Evolutionary conservation across 2,329 filamentous ascomycete species (phyloP).

Genomic region (Aspergillus pseudonomiae): DNA sequence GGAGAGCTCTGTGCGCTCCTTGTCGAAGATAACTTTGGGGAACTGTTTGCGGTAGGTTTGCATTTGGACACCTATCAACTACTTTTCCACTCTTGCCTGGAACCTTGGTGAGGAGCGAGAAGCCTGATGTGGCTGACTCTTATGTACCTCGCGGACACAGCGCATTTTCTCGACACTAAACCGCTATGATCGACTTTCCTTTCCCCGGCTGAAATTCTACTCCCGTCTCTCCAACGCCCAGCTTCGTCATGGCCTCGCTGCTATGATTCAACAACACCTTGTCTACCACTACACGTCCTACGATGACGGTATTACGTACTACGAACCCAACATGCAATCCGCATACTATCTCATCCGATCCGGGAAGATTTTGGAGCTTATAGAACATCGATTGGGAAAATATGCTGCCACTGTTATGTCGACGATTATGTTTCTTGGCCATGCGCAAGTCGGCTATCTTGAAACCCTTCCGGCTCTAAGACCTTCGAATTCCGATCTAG

Average conservation of each 20-base stretch:
- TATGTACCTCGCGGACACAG: constrained; percentile 49
- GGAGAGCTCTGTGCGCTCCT: constrained; percentile 89
- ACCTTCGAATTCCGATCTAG: constrained; percentile 24
- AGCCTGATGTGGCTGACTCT: constrained; percentile 6
- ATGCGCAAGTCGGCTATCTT: constrained; percentile 61
- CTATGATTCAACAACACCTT: constrained; percentile 87
- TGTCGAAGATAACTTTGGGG: constrained; percentile 85
- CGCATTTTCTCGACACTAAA: constrained; percentile 81
- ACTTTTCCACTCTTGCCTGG: not conserved
- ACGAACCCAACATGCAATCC: constrained; percentile 79
- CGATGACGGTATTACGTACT: constrained; percentile 68
- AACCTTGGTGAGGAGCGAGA: not conserved
- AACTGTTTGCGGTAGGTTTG: constrained; percentile 80
- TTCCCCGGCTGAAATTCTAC: constrained; percentile 69
- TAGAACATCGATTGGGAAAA: constrained; percentile 74
- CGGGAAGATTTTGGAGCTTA: constrained; percentile 77
- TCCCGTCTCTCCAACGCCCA: constrained; percentile 75
- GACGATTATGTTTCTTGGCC: constrained; percentile 74
- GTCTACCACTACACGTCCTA: constrained; percentile 71
- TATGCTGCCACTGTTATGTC: constrained; percentile 74
- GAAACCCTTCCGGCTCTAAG: constrained; percentile 40
- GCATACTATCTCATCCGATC: constrained; percentile 81
- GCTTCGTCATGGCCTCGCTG: constrained; percentile 77
- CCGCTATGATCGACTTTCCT: constrained; percentile 74
- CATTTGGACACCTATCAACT: not conserved